Evolutionary conservation across 495 filamentous ascomycete species (phyloP), one percentile per base, ranked within the genome.

Genomic region (Staphylotrichum tortipilum): DNA sequence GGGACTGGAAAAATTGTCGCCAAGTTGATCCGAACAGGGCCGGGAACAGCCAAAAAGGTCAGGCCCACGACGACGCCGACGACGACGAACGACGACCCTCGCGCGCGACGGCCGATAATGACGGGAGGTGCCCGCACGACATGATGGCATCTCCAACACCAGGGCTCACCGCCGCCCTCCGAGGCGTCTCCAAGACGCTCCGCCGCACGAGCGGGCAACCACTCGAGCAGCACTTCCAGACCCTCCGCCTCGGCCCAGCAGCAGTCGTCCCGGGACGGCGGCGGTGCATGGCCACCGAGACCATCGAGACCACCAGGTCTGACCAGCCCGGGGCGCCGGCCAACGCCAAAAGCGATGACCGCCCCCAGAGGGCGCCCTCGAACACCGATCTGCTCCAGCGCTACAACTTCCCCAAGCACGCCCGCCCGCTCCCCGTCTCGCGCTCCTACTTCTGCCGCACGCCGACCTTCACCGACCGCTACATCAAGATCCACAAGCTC

Each of bases 381-480:
- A n/a, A 3, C 9, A 48, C 1, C n/a, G n/a, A n/a, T n/a, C 45
- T 58, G 18, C n/a, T 23, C 9, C 29, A 42, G 26, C 14, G 30
- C 14, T 29, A 24, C 19, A 19, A 23, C 26, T n/a, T 53, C 7
- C 48, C 61, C 17, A 7, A 42, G 15, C 53, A 63, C 47, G 80
- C 86, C 49, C 86, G 92, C 45, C 71, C 94, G 22, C 71, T 94
- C 30, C 92, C 92, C 15, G 75, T 78, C 0, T 95, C 92, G 7
- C 84, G 87, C 2, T 88, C 90, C 39, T 99, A 97, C 70, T 99
- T 97, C 76, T 90, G 88, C 53, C 84, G 82, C 28, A 84, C 78
- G 33, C 85, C 89, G 3, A 71, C 74, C 30, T 96, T 94, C 75
- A 91, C 83, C 69, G 92, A 99, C 67, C 78, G 85, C 62, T 77